Percentiles rank a stretch among this genome's conserved stretches.
These are phyloP conservation scores for Cryphonectria parasitica DNA, from an alignment of 2,329 filamentous ascomycete genomes.

Conservation along the genomic window DNA sequence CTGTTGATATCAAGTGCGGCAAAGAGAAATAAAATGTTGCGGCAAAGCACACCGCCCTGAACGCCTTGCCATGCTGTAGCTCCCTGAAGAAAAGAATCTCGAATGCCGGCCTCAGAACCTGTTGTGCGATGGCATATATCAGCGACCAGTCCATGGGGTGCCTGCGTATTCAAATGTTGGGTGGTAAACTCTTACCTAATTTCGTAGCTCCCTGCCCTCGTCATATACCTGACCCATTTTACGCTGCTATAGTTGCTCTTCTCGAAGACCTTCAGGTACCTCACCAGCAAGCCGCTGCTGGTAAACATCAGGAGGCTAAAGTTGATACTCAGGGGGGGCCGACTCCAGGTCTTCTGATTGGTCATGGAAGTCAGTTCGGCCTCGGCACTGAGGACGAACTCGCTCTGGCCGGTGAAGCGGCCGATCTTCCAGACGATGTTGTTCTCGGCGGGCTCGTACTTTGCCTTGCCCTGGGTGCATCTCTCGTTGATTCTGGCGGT, in stretches of 20 bases:
- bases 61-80: constrained; percentile 7
- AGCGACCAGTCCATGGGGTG: not conserved
- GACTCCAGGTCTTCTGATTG: constrained; percentile 94
- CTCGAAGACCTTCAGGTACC: constrained; percentile 98
- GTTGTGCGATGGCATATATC: not conserved
- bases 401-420: constrained; percentile 96
- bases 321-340: constrained; percentile 87
- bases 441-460: constrained; percentile 98
- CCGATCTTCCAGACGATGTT: constrained; percentile 99
- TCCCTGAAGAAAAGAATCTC: too few relatives aligned
- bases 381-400: constrained; percentile 93
- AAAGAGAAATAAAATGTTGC: not conserved
- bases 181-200: constrained; percentile 69
- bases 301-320: constrained; percentile 99
- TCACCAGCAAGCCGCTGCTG: constrained; percentile 85
- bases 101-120: constrained; percentile 9
- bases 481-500: constrained; percentile 92
- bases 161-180: too few relatives aligned
- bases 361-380: constrained; percentile 95
- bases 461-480: constrained; percentile 94
- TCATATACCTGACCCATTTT: constrained; percentile 99
- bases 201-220: constrained; percentile 94
- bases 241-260: constrained; percentile 99
- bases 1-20: not conserved
- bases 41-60: not conserved